Conservation (phyloP, 495 filamentous ascomycete genomes). For the Staphylotrichum longicolle region DNA sequence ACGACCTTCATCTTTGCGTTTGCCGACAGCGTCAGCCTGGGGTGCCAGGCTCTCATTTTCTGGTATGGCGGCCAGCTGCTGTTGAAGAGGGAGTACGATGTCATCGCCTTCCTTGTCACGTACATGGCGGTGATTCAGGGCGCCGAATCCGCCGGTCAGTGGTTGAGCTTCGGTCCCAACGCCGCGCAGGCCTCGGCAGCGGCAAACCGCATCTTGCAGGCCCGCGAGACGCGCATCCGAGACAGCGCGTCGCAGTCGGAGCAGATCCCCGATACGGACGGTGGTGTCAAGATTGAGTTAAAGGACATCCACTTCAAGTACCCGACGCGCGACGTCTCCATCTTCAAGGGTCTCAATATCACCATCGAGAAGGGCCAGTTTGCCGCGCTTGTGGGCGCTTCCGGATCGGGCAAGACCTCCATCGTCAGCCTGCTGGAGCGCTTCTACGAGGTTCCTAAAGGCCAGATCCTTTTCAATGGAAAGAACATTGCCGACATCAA, state of each 20-base stretch:
- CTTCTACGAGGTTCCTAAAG: conserved; percentile 58
- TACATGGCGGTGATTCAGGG: conserved; percentile 52
- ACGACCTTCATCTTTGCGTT: conserved; percentile 48
- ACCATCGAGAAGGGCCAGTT: conserved; percentile 64
- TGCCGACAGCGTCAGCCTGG: conserved; percentile 43
- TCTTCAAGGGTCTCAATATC: conserved; percentile 54
- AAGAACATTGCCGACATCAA: conserved; percentile 45
- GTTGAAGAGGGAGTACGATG: conserved; percentile 37
- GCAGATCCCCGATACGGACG: conserved; percentile 39
- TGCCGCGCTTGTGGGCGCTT: conserved; percentile 67
- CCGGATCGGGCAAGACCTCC: conserved; percentile 72
- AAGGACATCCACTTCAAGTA: conserved; percentile 59
- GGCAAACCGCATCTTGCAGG: conserved; percentile 46
- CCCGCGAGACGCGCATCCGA: conserved; percentile 34
- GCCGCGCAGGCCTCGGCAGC: conserved; percentile 48
- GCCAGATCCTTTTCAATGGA: conserved; percentile 54
- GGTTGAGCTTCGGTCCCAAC: conserved; percentile 50
- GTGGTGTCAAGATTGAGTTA: conserved; percentile 56
- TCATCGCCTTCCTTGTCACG: conserved; percentile 43
- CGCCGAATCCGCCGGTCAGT: conserved; percentile 46
- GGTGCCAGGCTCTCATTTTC: conserved; percentile 50
- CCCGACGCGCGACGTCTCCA: conserved; percentile 48
- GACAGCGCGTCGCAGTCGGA: conserved; percentile 26
- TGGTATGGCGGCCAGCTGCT: conserved; percentile 50
- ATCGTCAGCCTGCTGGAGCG: conserved; percentile 62